phyloP scores from a whole-genome alignment of 805 yeast genomes.

The Groenewaldozyma salmanticensis region DNA sequence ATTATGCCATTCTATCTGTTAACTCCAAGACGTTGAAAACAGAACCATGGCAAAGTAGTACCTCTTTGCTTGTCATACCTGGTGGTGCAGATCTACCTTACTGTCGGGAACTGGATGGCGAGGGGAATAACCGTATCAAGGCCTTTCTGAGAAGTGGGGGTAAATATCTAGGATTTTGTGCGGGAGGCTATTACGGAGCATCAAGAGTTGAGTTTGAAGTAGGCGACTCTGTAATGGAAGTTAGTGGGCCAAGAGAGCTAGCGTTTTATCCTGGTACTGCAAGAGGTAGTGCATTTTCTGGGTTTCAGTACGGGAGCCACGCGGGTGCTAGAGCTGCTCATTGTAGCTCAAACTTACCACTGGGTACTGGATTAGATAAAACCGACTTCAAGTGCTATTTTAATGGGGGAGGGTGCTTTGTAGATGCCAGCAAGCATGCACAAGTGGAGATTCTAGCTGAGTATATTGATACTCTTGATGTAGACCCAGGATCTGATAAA shows the following conservation, averaged over 20 bases:
- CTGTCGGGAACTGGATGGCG: slow-evolving; percentile 62
- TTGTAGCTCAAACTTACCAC: slow-evolving; percentile 30
- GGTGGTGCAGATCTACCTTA: slow-evolving; percentile 96
- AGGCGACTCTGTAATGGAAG: slow-evolving; percentile 62
- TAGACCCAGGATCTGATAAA: slow-evolving; percentile 28
- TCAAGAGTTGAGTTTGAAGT: slow-evolving; percentile 73
- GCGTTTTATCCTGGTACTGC: slow-evolving; percentile 73
- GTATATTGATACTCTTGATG: slow-evolving; percentile 49
- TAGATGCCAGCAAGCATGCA: slow-evolving; percentile 51
- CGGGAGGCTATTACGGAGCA: slow-evolving; percentile 87
- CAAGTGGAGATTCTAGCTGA: slow-evolving; percentile 62
- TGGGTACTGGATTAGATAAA: slow-evolving; percentile 6
- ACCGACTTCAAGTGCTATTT: slow-evolving; percentile 37
- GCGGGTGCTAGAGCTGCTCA: slow-evolving; percentile 58
- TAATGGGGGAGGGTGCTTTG: slow-evolving; percentile 88
- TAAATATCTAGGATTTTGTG: slow-evolving; percentile 75
- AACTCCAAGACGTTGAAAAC: slow-evolving; percentile 49
- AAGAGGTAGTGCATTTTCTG: slow-evolving; percentile 72
- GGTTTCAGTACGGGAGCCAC: slow-evolving; percentile 72
- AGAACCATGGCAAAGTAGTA: slow-evolving; percentile 85
- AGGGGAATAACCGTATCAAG: slow-evolving; percentile 49
- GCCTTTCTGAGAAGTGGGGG: slow-evolving; percentile 76
- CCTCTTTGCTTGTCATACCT: slow-evolving; percentile 75
- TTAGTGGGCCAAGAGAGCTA: slow-evolving; percentile 77
- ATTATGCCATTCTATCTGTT: slow-evolving; percentile 75